A percentile compares a stretch with the other conserved stretches of the same genome.
Evolutionary conservation across 495 filamentous ascomycete genomes (phyloP).

Genomic region (Penicillium paxilli): DNA sequence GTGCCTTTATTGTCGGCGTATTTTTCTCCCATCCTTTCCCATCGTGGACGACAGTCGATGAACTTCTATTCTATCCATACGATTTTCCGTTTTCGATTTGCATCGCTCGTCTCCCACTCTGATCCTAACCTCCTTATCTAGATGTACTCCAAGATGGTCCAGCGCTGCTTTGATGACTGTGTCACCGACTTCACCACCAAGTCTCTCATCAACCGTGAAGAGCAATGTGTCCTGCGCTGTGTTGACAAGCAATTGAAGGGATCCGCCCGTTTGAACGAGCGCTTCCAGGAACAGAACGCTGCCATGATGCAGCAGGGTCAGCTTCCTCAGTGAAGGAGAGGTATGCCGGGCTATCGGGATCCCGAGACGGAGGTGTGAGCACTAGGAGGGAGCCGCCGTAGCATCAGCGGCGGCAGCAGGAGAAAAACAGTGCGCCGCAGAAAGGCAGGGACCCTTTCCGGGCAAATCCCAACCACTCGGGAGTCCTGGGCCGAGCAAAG

Average conservation of each 20-base stretch:
- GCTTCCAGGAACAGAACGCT: constrained; percentile 93
- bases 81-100: no score
- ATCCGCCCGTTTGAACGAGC: constrained; percentile 78
- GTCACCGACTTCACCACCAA: constrained; percentile 99
- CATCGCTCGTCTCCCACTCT: no score
- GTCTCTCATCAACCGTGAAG: constrained; percentile 80
- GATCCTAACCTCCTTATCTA: constrained; percentile 31
- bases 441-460: not conserved
- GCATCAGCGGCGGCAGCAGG: no score
- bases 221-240: constrained; percentile 87
- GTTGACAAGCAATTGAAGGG: constrained; percentile 93
- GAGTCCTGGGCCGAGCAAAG: not conserved
- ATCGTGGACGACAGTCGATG: no score
- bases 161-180: constrained; percentile 94
- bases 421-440: not conserved
- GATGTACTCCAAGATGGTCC: constrained; percentile 97
- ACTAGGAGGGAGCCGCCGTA: not conserved
- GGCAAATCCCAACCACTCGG: not conserved
- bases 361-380: not conserved
- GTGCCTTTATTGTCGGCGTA: no score
- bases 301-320: constrained; percentile 76
- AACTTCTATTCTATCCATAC: no score
- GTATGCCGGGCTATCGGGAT: not conserved
- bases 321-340: constrained; percentile 38
- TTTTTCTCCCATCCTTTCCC: not conserved